Percentiles rank a stretch among this genome's conserved stretches.
Conservation (phyloP, 2,329 filamentous ascomycete genomes). For the Penicillium sp. region DNA sequence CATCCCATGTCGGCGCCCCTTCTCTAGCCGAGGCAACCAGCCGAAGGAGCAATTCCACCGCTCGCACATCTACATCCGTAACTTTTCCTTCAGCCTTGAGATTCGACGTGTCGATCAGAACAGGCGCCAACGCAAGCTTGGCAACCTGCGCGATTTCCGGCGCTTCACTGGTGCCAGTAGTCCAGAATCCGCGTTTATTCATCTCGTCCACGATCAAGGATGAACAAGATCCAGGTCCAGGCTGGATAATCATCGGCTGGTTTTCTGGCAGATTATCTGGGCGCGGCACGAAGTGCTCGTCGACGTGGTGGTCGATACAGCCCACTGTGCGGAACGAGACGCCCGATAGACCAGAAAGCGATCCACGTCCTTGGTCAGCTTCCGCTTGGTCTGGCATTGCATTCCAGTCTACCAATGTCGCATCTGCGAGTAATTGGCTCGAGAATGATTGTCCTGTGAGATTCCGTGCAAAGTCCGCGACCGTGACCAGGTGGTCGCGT, state of each 20-base stretch:
- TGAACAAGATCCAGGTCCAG: slow-evolving; percentile 53
- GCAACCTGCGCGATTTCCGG: slow-evolving; percentile 34
- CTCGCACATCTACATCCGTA: slow-evolving; percentile 46
- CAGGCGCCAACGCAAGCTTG: slow-evolving; percentile 38
- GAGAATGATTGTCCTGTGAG: slow-evolving; percentile 9
- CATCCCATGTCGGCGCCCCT: slow-evolving; percentile 38
- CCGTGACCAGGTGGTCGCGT: slow-evolving; percentile 37
- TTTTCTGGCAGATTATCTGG: slow-evolving; percentile 30
- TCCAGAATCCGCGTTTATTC: slow-evolving; percentile 43
- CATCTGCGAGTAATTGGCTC: slow-evolving; percentile 18
- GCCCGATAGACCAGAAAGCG: slow-evolving; percentile 44
- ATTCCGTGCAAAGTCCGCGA: slow-evolving; percentile 34
- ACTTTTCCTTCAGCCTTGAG: slow-evolving; percentile 43
- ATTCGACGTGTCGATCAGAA: slow-evolving; percentile 44
- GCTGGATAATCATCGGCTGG: slow-evolving; percentile 50
- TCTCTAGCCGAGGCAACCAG: slow-evolving; percentile 38
- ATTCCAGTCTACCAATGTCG: slow-evolving; percentile 45
- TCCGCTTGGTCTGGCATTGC: slow-evolving; percentile 40
- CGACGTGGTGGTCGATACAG: slow-evolving; percentile 58
- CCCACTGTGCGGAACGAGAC: slow-evolving; percentile 43
- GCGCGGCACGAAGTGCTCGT: slow-evolving; percentile 49
- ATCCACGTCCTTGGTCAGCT: slow-evolving; percentile 44
- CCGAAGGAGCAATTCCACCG: slow-evolving; percentile 48
- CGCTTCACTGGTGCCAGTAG: slow-evolving; percentile 29
- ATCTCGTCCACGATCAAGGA: slow-evolving; percentile 51